These are phyloP conservation scores for Polyplosphaeria fusca DNA, from an alignment of 495 filamentous ascomycete species.

Conservation along the genomic window DNA sequence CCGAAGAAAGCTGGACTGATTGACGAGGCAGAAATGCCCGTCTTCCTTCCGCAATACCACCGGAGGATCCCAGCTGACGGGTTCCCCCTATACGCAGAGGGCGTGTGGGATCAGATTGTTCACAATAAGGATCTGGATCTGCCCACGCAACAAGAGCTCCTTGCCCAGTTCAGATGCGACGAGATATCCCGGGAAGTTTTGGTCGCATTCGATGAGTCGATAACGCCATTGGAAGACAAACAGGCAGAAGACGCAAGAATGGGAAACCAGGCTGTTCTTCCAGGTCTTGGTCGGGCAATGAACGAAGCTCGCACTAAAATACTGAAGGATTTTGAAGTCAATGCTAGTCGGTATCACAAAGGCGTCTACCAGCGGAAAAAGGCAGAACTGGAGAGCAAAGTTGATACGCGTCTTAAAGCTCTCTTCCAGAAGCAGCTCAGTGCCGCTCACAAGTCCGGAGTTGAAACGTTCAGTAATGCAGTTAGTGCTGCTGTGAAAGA, in stretches of 20 bases:
- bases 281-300: slow-evolving; percentile 74
- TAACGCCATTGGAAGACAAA: slow-evolving; percentile 80
- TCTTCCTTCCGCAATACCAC: slow-evolving; percentile 94
- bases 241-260: slow-evolving; percentile 67
- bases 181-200: slow-evolving; percentile 88
- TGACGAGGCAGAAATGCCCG: slow-evolving; percentile 68
- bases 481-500: slow-evolving; percentile 79
- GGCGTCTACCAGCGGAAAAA: slow-evolving; percentile 84
- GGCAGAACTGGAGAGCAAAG: slow-evolving; percentile 76
- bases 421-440: slow-evolving; percentile 83
- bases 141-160: slow-evolving; percentile 92
- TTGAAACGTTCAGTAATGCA: slow-evolving; percentile 80
- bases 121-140: slow-evolving; percentile 97
- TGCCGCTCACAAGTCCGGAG: slow-evolving; percentile 84
- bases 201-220: slow-evolving; percentile 74
- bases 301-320: slow-evolving; percentile 66
- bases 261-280: slow-evolving; percentile 69
- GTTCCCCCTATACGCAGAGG: slow-evolving; percentile 85
- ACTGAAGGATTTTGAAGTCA: slow-evolving; percentile 78
- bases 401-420: slow-evolving; percentile 80
- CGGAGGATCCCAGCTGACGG: slow-evolving; percentile 93
- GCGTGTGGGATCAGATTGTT: slow-evolving; percentile 97
- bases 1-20: slow-evolving; percentile 45
- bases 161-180: slow-evolving; percentile 96
- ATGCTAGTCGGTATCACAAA: slow-evolving; percentile 93